A percentile compares a stretch with the other conserved stretches of the same genome.
These are phyloP conservation scores for Fusarium incarnatum DNA, from an alignment of 2,329 filamentous ascomycete species.

Conservation along the genomic window DNA sequence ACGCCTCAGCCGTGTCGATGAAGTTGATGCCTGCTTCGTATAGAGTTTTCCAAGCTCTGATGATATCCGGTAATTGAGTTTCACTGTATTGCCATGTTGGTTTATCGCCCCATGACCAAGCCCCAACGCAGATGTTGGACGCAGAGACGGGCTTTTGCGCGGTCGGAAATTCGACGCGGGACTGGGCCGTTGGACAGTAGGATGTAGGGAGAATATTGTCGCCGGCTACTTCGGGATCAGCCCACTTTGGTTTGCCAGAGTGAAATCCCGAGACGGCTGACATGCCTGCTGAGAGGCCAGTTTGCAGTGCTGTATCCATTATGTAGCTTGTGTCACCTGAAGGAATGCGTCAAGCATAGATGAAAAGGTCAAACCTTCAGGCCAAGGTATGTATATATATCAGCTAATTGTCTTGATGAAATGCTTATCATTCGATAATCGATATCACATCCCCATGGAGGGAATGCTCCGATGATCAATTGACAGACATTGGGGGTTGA, in stretches of 20 bases:
- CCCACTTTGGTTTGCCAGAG: constrained; percentile 12
- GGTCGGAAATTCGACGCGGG: neutral
- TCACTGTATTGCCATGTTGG: constrained; percentile 13
- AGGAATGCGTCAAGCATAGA: neutral
- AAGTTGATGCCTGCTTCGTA: constrained; percentile 21
- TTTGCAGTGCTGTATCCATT: neutral
- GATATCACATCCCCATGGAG: too few relatives aligned
- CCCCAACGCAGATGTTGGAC: neutral
- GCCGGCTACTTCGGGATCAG: neutral
- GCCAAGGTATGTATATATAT: neutral
- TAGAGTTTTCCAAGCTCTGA: constrained; percentile 14
- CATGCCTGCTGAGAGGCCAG: constrained; percentile 4
- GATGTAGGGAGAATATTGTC: neutral
- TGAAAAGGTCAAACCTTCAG: neutral
- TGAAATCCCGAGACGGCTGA: neutral
- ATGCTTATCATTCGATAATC: neutral
- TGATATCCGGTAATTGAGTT: neutral
- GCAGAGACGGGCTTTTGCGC: neutral
- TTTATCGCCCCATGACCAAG: constrained; percentile 22
- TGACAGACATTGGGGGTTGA: neutral
- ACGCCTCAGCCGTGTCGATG: constrained; percentile 9
- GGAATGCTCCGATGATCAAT: neutral
- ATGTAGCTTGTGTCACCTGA: neutral
- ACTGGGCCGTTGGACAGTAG: neutral
- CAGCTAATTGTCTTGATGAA: neutral